Evolutionary conservation across 106 monocot species (phyloP), one percentile per base, ranked within the genome.

Genomic region (Dendrobium catenatum): DNA sequence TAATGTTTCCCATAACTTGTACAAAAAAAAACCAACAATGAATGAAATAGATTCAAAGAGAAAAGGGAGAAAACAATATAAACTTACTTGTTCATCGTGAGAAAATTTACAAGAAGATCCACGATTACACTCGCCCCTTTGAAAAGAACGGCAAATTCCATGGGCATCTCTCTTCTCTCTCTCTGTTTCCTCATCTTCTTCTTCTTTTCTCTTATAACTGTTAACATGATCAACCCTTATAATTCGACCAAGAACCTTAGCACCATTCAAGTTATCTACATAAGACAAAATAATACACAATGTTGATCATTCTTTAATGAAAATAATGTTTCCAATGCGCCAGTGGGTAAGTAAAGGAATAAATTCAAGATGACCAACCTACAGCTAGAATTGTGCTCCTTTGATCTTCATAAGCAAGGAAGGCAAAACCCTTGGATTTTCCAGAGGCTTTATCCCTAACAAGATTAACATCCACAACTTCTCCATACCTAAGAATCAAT

Each of bases 321-420:
- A 68, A 37, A 72, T 64, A 77, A 8, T 40, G 40, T 17, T 16
- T 33, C 37, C 74, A 42, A 18, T 43, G 11, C 27, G 73, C 4
- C 22, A 41, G 10, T 78, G 13, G 44, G 17, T 37, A n/a, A 5
- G 27, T 9, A 27, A 5, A 47, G 7, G 5, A 75, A 75, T 24
- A 58, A 80, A 42, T 17, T 29, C 3, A 79, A 81, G 54, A 48
- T 15, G 68, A 84, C 86, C 75, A 27, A 91, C 95, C 97, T 48
- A 98, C 94, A 81, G 94, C 94, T 77, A 97, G 97, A 75, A 91
- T 77, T 48, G 94, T 97, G 85, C 97, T 97, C 80, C 94, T 87
- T 84, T 97, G 97, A 78, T 97, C 97, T 79, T 97, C 97, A 46
- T 94, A 98, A 27, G 94, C 94, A 81, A 98, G 66, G 81, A 98